Conservation (phyloP, 116 monocot genomes). For the Posidonia oceanica region DNA sequence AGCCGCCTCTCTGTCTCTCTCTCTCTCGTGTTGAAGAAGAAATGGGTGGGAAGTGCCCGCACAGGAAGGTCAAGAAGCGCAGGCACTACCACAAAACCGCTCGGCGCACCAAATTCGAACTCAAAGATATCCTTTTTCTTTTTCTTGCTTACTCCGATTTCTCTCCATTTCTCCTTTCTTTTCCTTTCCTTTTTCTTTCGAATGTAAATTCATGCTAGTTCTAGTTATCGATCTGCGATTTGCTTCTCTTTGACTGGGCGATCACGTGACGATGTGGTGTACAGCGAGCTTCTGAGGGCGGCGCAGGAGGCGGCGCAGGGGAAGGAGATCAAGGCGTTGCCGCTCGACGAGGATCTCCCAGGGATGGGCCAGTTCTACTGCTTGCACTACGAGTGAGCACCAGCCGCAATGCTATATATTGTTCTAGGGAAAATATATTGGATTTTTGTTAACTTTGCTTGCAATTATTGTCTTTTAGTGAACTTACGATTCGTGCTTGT, state of each 20-base stretch:
- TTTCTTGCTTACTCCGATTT: background rate
- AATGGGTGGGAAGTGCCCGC: slow-evolving; percentile 78
- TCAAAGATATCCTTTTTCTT: slow-evolving; percentile 68
- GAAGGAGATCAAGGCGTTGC: slow-evolving; percentile 24
- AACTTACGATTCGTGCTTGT: no score
- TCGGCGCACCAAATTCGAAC: slow-evolving; percentile 69
- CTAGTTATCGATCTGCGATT: background rate
- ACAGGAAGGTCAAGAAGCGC: slow-evolving; percentile 90
- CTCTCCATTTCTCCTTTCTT: background rate
- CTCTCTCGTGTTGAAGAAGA: no score
- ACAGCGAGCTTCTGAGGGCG: slow-evolving; percentile 52
- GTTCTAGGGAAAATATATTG: no score
- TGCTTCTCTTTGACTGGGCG: slow-evolving; percentile 5
- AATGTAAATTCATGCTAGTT: background rate
- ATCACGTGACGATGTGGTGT: slow-evolving; percentile 65
- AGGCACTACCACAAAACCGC: slow-evolving; percentile 68
- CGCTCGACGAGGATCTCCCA: slow-evolving; percentile 71
- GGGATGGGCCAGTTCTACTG: slow-evolving; percentile 99
- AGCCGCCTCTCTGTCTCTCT: no score
- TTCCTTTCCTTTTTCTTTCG: background rate
- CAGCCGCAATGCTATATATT: background rate
- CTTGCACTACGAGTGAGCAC: slow-evolving; percentile 75
- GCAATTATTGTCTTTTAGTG: no score
- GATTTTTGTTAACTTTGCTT: no score
- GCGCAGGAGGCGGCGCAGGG: slow-evolving; percentile 29